Evolutionary conservation across 2,329 filamentous ascomycete genomes (phyloP).

Genomic region (Fonsecaea monophora): DNA sequence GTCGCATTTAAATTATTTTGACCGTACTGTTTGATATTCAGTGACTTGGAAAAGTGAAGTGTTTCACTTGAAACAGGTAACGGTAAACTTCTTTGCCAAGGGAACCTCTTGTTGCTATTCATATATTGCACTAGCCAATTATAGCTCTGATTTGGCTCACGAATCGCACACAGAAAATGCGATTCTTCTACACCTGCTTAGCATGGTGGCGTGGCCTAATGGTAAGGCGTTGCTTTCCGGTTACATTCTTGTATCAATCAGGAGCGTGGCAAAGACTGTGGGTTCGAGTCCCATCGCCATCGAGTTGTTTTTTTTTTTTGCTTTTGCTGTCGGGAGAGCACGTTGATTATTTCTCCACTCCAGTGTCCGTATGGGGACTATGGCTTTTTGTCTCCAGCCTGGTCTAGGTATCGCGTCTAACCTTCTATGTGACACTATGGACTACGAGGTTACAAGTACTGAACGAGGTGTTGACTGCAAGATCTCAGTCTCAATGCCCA

Average conservation of each 20-base stretch:
- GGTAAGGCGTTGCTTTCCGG: constrained; percentile 44
- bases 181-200: constrained; percentile 18
- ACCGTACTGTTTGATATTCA: neutral
- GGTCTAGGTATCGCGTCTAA: too few relatives aligned
- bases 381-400: too few relatives aligned
- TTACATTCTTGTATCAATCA: neutral
- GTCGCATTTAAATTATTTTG: neutral
- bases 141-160: constrained; percentile 26
- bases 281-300: constrained; percentile 42
- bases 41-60: neutral
- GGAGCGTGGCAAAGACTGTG: constrained; percentile 41
- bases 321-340: too few relatives aligned
- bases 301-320: constrained; percentile 6
- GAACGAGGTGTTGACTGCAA: too few relatives aligned
- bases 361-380: too few relatives aligned
- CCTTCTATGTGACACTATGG: too few relatives aligned
- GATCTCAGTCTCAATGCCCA: too few relatives aligned
- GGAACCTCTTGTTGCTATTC: neutral
- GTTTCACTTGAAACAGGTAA: neutral
- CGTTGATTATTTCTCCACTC: too few relatives aligned
- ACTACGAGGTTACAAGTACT: too few relatives aligned
- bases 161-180: constrained; percentile 32
- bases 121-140: constrained; percentile 1
- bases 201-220: constrained; percentile 38
- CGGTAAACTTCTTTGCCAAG: neutral